Evolutionary conservation across 1,284 basidiomycete species (phyloP), one percentile per base, ranked within the genome.

Genomic region (Thelephora terrestris): DNA sequence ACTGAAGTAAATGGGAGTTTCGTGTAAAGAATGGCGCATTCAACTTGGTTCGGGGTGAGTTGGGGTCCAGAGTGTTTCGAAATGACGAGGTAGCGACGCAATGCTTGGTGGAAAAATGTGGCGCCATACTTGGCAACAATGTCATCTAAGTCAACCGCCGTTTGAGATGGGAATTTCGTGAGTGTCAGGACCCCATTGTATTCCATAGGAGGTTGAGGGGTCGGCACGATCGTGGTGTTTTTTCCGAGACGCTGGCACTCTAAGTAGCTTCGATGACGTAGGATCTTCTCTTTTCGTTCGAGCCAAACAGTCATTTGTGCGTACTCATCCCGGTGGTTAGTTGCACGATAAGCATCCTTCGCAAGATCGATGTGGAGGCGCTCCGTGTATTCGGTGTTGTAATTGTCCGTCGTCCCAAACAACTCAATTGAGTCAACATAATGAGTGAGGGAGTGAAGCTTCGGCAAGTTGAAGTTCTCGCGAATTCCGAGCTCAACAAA

Each of bases 401-500:
- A n/a, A n/a, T n/a, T n/a, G n/a, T n/a, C n/a, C n/a, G n/a, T n/a
- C n/a, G n/a, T n/a, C n/a, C 61, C 61, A 1, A 57, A 49, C 1
- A 45, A 35, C 1, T 48, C 46, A 34, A 64, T 64, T 0, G 52
- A 52, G 0, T 18, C 23, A 3, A 46, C 24, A 29, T 62, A 62
- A 47, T 60, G 60, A 0, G 43, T n/a, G 1, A 59, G 49, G 3
- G 53, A 53, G 39, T 66, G 63, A 4, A 64, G 20, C 45, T 66
- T 66, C 1, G 60, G 59, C 3, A 66, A 14, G 27, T 57, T 53
- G 47, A 60, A 59, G n/a, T 55, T 12, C 0, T 47, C 35, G 1
- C 58, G 53, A 27, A 60, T 54, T 2, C 61, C 61, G 5, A 61
- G 52, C 5, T 60, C 51, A 0, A 60, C 29, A 36, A 67, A 55